A percentile compares a stretch with the other conserved stretches of the same genome.
Evolutionary conservation across 2,329 filamentous ascomycete genomes (phyloP).

Genomic region (Paracamarosporium sp.): DNA sequence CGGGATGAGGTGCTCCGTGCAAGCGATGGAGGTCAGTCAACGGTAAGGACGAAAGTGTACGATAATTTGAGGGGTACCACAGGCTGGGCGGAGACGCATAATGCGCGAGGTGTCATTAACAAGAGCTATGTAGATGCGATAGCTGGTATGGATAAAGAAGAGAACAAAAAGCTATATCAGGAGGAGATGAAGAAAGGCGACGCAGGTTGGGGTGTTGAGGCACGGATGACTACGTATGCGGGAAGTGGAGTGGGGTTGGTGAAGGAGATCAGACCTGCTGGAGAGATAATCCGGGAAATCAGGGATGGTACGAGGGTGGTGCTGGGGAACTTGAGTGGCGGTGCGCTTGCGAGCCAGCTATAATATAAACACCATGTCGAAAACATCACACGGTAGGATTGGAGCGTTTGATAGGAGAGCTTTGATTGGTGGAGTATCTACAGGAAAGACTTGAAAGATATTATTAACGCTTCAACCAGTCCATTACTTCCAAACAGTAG

Average conservation of each 20-base stretch:
- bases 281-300: conserved; percentile 59
- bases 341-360: neutral
- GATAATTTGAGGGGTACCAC: conserved; percentile 62
- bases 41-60: conserved; percentile 59
- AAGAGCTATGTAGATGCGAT: conserved; percentile 54
- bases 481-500: neutral
- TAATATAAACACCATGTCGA: neutral
- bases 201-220: conserved; percentile 57
- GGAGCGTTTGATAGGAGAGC: neutral
- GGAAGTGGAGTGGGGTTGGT: conserved; percentile 68
- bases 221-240: conserved; percentile 67
- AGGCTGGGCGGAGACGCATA: conserved; percentile 64
- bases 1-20: conserved; percentile 54
- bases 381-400: neutral
- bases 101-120: conserved; percentile 66
- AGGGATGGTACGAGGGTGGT: conserved; percentile 47
- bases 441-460: neutral
- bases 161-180: conserved; percentile 54
- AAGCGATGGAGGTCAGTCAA: conserved; percentile 59
- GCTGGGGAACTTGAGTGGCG: conserved; percentile 26
- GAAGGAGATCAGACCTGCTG: conserved; percentile 56
- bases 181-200: conserved; percentile 60
- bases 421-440: neutral
- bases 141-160: conserved; percentile 49
- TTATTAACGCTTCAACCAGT: neutral